Conservation (phyloP, 805 yeast species). For the Zygotorulaspora danielsina region DNA sequence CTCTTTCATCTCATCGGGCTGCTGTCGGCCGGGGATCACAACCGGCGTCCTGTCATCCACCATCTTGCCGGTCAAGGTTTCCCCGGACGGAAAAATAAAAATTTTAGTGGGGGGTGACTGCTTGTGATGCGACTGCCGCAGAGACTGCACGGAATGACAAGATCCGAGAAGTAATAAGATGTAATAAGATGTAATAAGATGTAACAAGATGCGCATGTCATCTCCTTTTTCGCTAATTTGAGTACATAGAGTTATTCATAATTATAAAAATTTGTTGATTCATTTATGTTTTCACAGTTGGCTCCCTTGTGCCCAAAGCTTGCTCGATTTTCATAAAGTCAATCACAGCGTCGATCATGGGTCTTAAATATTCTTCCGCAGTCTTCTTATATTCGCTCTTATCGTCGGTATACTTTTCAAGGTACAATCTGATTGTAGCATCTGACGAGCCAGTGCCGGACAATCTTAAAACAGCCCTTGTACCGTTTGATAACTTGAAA, state of each 20-base stretch:
- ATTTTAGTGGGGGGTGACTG: too few species aligned
- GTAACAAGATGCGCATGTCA: too few species aligned
- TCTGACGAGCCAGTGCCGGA: constrained; percentile 98
- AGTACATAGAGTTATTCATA: too few species aligned
- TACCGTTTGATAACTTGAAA: constrained; percentile 74
- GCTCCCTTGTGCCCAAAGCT: constrained; percentile 74
- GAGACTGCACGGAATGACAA: too few species aligned
- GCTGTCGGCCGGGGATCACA: background rate
- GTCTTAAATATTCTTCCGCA: constrained; percentile 65
- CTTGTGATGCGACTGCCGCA: too few species aligned
- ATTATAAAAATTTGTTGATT: too few species aligned
- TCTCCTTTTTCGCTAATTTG: too few species aligned
- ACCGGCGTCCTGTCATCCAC: background rate
- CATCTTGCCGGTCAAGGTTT: background rate
- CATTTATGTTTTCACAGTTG: constrained; percentile 84
- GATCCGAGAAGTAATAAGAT: too few species aligned
- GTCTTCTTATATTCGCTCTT: constrained; percentile 42
- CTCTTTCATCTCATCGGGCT: too few species aligned
- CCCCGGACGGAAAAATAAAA: background rate
- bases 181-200: too few species aligned
- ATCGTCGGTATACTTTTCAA: constrained; percentile 77
- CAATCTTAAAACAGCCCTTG: constrained; percentile 81
- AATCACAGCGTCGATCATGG: constrained; percentile 60
- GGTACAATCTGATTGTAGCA: constrained; percentile 89
- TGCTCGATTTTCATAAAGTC: constrained; percentile 66